Base-by-base conservation (phyloP, 257 asterid genomes). In the Nicotiana tabacum region DNA sequence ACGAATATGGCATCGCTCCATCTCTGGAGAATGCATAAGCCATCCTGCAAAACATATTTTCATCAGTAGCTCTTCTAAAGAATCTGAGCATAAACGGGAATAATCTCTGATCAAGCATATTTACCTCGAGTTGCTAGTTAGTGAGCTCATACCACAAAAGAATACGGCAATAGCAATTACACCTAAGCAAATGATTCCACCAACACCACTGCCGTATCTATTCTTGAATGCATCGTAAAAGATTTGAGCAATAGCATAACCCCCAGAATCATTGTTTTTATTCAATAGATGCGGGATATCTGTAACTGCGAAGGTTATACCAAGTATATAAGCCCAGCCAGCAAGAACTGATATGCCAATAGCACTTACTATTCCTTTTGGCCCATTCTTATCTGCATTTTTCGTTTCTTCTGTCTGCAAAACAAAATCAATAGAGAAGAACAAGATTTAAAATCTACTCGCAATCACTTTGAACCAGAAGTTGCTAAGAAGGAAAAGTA, bases 71-170 rank as follows among this genome's bases (percentile, higher is more conserved):
- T 70, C 18, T 39, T 82, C 76, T 61, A 62, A 58, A 82, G 77
- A 74, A 83, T 29, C 57, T 43, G 43, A 46, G 27, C 35, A 76
- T 29, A 27, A 4, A 48, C 9, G 51, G 51, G 64, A 46, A 74
- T 62, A 74, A 74, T 74, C 62, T 74, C 80, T 0, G 2, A 51
- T 30, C 67, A 24, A 65, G 33, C 11, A 84, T 48, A 39, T 56
- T 83, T 87, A 95, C 98, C 99, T 94, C 43, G 98, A 96, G 86
- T 96, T 96, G 95, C 99, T 96, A 32, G 98, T 94, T 67, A 96
- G 76, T 48, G 96, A 96, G 82, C 98, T 92, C 98, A 93, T 96
- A 83, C 99, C 98, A 84, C 99, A 94, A 90, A 96, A 96, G 82
- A 89, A 96, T 64, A 94, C 90, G 43, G 98, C 99, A 9, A 96